Base-by-base conservation (phyloP, 2,329 filamentous ascomycete genomes). In the Claviceps citrina region DNA sequence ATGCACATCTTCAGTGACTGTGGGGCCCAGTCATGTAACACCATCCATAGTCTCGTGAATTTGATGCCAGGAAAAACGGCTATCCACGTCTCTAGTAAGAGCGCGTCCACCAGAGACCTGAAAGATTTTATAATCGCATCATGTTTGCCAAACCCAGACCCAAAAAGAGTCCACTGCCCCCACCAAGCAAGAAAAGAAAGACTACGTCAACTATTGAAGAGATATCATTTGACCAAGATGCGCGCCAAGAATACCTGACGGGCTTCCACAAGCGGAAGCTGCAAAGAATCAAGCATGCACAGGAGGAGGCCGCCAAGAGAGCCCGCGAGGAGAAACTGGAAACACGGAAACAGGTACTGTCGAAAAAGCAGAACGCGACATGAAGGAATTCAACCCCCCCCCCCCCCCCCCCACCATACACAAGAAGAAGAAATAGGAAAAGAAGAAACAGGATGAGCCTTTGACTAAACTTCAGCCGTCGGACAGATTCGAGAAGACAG, bases 221-320 rank as follows among this genome's bases (percentile, higher is more conserved):
- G 57, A 81, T 98, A 59, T 76, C 67, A 39, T 98, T 96, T 63
- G 86, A 98, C 63, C 64, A 71, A 45, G 69, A 71, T 45, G 83
- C 83, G 34, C 79, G 91, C 47, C 67, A 81, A 47, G 86, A 96
- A 54, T 98, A 84, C 56, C 70, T 98, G 43, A 95, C 86, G 0
- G 91, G 91, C 3, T 98, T 98, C 63, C 87, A 89, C 67, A 98
- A 96, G 70, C 81, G 91, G 60, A 96, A 95, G 61, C 65, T 83
- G 39, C 81, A 85, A 58, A 74, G 91, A 28, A 77, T 79, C 49
- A 93, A 93, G 64, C 69, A 79, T 59, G 89, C 89, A 2, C 82
- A 91, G 54, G 85, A 91, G 49, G 70, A 81, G 50, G 84, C 84
- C 3, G 78, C 75, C 34, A 81, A 84, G 60, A 78, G 73, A 55